phyloP scores from a whole-genome alignment of 2,329 filamentous ascomycete species.

The Arthrobotrys sphaeroides region DNA sequence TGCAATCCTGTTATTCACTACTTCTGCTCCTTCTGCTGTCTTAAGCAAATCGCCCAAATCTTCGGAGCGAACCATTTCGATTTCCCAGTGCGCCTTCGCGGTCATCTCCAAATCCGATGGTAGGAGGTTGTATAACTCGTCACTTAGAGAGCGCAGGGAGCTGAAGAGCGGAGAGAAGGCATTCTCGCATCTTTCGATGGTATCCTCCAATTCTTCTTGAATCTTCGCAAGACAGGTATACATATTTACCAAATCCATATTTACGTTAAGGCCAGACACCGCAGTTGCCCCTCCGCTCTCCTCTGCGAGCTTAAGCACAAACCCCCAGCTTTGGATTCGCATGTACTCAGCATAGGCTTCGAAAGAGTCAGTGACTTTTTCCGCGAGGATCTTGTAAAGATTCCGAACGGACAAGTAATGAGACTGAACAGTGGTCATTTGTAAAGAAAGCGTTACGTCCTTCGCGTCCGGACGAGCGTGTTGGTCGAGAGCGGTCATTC shows the following conservation, averaged over 20 bases:
- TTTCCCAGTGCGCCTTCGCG: conserved; percentile 32
- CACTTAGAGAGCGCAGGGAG: conserved; percentile 16
- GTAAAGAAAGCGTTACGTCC: neutral
- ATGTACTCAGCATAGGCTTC: conserved; percentile 41
- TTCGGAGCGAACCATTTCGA: conserved; percentile 37
- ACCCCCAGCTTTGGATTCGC: conserved; percentile 28
- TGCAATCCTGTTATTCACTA: conserved; percentile 22
- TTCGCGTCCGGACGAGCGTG: conserved; percentile 7
- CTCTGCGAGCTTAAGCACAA: neutral
- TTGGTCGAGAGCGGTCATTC: conserved; percentile 15
- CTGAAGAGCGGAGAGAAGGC: conserved; percentile 21
- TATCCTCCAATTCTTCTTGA: conserved; percentile 10
- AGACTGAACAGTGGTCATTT: neutral
- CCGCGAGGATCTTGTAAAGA: conserved; percentile 7
- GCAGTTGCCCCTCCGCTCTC: neutral
- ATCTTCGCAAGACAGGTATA: conserved; percentile 22
- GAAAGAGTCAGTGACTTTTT: conserved; percentile 10
- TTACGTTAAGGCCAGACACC: neutral
- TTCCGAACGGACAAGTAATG: conserved; percentile 9
- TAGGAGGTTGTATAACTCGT: conserved; percentile 17
- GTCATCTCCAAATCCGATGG: conserved; percentile 7
- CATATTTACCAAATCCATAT: conserved; percentile 16
- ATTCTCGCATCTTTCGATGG: conserved; percentile 19
- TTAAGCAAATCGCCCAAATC: conserved; percentile 21
- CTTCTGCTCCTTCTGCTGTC: neutral